Conservation (phyloP, 345 rosid species). For the Erucastrum elatum region DNA sequence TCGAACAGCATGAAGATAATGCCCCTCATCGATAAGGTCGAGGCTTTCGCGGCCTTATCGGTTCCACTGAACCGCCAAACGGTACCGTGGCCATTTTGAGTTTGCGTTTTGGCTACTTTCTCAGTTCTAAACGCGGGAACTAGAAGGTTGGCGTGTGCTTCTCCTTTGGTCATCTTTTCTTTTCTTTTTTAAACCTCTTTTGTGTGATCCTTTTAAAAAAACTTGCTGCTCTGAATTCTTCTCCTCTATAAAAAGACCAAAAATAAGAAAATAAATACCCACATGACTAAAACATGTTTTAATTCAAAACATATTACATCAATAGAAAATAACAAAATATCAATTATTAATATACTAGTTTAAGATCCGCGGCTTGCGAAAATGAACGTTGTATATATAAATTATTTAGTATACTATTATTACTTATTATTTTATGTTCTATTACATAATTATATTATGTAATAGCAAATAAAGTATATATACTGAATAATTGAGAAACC, state of each 20-base stretch:
- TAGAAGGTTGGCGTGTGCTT: slow-evolving; percentile 33
- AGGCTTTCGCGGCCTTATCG: slow-evolving; percentile 26
- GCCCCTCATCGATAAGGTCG: slow-evolving; percentile 46
- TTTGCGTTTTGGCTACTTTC: slow-evolving; percentile 15
- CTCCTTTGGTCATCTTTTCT: slow-evolving; percentile 21
- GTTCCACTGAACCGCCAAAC: slow-evolving; percentile 45
- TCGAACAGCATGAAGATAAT: slow-evolving; percentile 40
- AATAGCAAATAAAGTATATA: no score
- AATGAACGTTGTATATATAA: no score
- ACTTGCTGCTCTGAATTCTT: not conserved
- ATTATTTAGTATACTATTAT: no score
- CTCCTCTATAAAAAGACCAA: not conserved
- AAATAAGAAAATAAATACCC: not conserved
- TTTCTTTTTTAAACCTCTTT: not conserved
- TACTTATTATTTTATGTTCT: no score
- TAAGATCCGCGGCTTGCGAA: no score
- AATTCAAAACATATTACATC: no score
- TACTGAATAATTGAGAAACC: no score
- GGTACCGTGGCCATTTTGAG: slow-evolving; percentile 26
- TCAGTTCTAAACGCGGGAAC: slow-evolving; percentile 29
- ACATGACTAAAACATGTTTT: no score
- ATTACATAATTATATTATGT: no score
- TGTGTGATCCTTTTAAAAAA: not conserved
- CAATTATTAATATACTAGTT: no score
- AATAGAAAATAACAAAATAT: no score